Evolutionary conservation across 2,329 filamentous ascomycete species (phyloP).

Genomic region (Parasarocladium wereldwijsianum): DNA sequence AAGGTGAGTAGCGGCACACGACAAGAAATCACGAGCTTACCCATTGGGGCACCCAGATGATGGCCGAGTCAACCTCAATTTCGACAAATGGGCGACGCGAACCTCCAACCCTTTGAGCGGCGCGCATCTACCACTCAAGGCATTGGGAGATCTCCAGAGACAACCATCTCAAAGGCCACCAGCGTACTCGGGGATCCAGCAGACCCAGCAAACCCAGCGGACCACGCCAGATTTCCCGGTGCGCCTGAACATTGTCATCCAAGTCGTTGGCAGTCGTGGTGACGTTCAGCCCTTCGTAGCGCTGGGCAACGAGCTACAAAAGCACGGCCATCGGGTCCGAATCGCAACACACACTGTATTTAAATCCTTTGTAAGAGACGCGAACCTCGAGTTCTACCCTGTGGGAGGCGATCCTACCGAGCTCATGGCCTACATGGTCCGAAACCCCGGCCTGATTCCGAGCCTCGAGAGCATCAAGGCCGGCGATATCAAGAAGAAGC

Average conservation of each 20-base stretch:
- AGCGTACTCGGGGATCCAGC: not conserved
- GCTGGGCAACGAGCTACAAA: conserved; percentile 52
- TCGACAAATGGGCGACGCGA: no score
- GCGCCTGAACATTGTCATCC: conserved; percentile 58
- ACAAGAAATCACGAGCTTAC: no score
- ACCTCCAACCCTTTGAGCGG: not conserved
- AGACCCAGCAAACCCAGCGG: not conserved
- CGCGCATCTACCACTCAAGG: not conserved
- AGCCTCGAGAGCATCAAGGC: conserved; percentile 11
- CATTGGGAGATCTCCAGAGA: no score
- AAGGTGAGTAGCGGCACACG: no score
- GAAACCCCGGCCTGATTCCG: conserved; percentile 14
- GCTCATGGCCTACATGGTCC: conserved; percentile 19
- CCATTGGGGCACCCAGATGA: no score
- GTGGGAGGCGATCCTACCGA: conserved; percentile 39
- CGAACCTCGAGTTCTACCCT: conserved; percentile 35
- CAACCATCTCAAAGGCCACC: not conserved
- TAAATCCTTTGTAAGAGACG: conserved; percentile 28
- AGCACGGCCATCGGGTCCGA: conserved; percentile 57
- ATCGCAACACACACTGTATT: conserved; percentile 51
- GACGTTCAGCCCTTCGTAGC: conserved; percentile 68
- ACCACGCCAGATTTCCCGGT: not conserved
- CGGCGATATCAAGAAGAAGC: conserved; percentile 13
- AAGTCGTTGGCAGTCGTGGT: conserved; percentile 66
- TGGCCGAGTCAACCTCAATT: not conserved